Evolutionary conservation across 805 yeast species (phyloP).

Genomic region (Metschnikowia orientalis): DNA sequence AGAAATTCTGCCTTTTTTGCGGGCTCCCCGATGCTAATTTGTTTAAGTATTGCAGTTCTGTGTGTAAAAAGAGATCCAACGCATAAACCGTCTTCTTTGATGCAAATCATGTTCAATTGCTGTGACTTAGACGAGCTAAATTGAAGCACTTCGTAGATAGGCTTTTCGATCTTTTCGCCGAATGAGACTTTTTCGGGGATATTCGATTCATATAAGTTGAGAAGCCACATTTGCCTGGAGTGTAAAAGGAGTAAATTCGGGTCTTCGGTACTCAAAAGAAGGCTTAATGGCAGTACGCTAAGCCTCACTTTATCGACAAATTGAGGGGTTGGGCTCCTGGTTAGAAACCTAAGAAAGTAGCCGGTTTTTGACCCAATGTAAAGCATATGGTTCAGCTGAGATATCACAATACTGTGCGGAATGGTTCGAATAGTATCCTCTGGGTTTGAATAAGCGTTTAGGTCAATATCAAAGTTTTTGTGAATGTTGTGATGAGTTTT

Average conservation of each 20-base stretch:
- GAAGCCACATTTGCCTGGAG: conserved; percentile 30
- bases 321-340: conserved; percentile 2
- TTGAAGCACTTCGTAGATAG: conserved; percentile 18
- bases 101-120: conserved; percentile 16
- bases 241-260: conserved; percentile 21
- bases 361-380: conserved; percentile 36
- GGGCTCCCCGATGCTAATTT: conserved; percentile 28
- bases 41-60: conserved; percentile 24
- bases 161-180: conserved; percentile 33
- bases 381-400: conserved; percentile 6
- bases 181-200: conserved; percentile 30
- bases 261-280: conserved; percentile 16
- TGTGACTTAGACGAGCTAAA: conserved; percentile 11
- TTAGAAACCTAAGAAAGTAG: conserved; percentile 18
- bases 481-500: neutral
- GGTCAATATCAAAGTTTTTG: neutral
- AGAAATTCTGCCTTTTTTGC: conserved; percentile 31
- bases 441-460: no score
- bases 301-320: no score
- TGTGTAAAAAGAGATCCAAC: conserved; percentile 24
- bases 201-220: conserved; percentile 24
- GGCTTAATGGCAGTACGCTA: conserved; percentile 25
- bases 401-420: conserved; percentile 9
- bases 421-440: no score
- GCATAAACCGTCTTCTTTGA: conserved; percentile 37